Evolutionary conservation across 164 flowering plant genomes (phyloP), one percentile per base, ranked within the genome.

Genomic region (Umbellularia californica): DNA sequence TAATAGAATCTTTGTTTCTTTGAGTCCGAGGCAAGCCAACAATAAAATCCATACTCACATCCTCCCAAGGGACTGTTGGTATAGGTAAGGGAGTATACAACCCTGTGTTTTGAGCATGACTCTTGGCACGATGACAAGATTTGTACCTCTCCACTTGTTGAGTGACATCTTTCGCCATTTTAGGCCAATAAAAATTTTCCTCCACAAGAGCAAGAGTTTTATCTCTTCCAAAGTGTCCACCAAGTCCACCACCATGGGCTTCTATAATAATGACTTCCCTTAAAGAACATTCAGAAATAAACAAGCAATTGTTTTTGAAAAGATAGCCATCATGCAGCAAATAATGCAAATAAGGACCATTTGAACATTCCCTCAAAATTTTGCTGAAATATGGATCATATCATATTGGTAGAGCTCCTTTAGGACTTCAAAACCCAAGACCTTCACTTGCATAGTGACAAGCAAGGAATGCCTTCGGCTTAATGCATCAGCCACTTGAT

Each of bases 401-500:
- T 78, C 74, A 64, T 78, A 60, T 41, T 73, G 28, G 23, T 69
- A 70, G 2, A 64, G 22, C 13, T 69, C 77, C 17, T 64, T 70
- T 5, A 78, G 20, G 1, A 52, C 9, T 33, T 78, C 70, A 67
- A 78, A 74, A 1, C 77, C 74, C 63, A 74, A 1, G 0, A 60
- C 69, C 27, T 69, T n/a, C 5, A 70, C 65, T 13, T 51, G 20
- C 64, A 73, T 23, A 3, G 28, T 25, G 12, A 10, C 6, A 3
- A 74, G 65, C 23, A 70, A 58, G 3, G 55, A 50, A 3, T 41
- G 9, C 1, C 55, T 24, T 50, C 70, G 28, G 60, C 76, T 68
- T 10, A 73, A 14, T 3, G 76, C 79, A 77, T 77, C 79, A 20
- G 64, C 73, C 0, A 60, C 72, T 15, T 35, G 22, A 33, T 77